phyloP scores from a whole-genome alignment of 805 yeast genomes.

The Metschnikowia borealis region DNA sequence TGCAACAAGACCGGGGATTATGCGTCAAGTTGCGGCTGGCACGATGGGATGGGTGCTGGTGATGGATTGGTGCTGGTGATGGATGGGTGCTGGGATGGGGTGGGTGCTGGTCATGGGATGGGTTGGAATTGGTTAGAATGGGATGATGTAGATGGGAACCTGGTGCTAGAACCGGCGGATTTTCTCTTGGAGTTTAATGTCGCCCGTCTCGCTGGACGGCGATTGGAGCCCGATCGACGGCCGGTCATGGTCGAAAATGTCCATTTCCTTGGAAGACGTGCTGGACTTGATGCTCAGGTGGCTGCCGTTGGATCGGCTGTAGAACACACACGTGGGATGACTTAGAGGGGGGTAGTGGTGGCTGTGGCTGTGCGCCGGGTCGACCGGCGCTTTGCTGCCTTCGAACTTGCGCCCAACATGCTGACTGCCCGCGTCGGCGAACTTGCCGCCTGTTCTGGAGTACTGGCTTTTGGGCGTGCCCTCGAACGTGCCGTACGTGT shows the following conservation, averaged over 20 bases:
- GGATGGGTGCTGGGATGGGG: too few species aligned
- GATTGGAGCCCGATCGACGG: conserved; percentile 24
- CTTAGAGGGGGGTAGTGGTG: conserved; percentile 11
- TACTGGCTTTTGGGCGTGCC: background rate
- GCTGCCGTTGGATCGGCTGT: conserved; percentile 19
- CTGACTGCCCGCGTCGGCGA: conserved; percentile 1
- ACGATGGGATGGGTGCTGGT: too few species aligned
- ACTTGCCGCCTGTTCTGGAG: background rate
- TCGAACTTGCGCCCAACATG: conserved; percentile 1
- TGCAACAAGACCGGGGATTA: background rate
- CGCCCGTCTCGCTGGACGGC: conserved; percentile 18
- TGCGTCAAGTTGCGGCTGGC: too few species aligned
- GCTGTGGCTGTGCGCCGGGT: conserved; percentile 8
- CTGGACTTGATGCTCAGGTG: conserved; percentile 27
- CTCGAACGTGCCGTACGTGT: background rate
- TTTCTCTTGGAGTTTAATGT: conserved; percentile 1
- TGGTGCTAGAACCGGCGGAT: background rate
- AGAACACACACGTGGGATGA: conserved; percentile 7
- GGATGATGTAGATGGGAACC: too few species aligned
- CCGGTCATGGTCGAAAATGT: conserved; percentile 25
- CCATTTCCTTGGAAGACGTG: conserved; percentile 17
- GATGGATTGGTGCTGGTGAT: too few species aligned
- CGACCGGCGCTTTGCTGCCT: conserved; percentile 4
- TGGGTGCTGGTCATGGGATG: too few species aligned
- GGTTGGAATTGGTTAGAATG: too few species aligned